These are phyloP conservation scores for Akanthomyces muscarius DNA, from an alignment of 2,329 filamentous ascomycete genomes.

Conservation along the genomic window DNA sequence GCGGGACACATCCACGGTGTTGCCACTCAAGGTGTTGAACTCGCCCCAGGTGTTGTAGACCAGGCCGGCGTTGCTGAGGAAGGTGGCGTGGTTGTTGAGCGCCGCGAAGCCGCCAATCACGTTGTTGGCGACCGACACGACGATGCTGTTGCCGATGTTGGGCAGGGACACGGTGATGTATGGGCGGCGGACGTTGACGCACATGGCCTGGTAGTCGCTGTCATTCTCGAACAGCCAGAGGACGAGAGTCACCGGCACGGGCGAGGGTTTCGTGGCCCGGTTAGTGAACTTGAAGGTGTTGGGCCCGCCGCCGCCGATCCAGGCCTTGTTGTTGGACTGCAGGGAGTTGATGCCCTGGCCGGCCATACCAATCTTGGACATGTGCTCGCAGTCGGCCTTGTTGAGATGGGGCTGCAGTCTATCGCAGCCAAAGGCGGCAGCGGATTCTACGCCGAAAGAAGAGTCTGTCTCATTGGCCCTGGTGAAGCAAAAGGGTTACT, in stretches of 20 bases:
- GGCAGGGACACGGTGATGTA: conserved; percentile 37
- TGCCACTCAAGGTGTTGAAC: conserved; percentile 33
- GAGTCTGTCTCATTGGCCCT: background rate
- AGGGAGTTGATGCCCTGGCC: conserved; percentile 24
- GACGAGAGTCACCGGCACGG: conserved; percentile 23
- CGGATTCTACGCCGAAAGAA: background rate
- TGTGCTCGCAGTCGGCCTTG: conserved; percentile 25
- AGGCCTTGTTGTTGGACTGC: conserved; percentile 24
- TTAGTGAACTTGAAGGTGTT: conserved; percentile 30
- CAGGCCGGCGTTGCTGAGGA: conserved; percentile 34
- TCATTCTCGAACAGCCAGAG: conserved; percentile 23
- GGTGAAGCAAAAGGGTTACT: background rate
- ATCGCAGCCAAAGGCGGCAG: conserved; percentile 16
- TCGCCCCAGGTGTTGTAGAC: conserved; percentile 42
- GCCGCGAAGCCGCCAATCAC: conserved; percentile 37
- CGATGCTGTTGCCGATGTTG: conserved; percentile 28
- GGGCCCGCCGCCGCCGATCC: conserved; percentile 27
- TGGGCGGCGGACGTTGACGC: conserved; percentile 25
- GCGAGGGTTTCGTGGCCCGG: conserved; percentile 14
- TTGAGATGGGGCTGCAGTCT: conserved; percentile 21
- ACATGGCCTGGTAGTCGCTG: conserved; percentile 23
- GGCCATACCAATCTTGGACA: conserved; percentile 25
- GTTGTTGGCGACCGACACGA: conserved; percentile 34
- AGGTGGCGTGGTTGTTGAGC: conserved; percentile 28
- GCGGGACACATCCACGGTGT: conserved; percentile 39